A percentile compares a stretch with the other conserved stretches of the same genome.
Evolutionary conservation across 352 stramenopile genomes (phyloP).

Genomic region (Phytophthora macrochlamydospora): DNA sequence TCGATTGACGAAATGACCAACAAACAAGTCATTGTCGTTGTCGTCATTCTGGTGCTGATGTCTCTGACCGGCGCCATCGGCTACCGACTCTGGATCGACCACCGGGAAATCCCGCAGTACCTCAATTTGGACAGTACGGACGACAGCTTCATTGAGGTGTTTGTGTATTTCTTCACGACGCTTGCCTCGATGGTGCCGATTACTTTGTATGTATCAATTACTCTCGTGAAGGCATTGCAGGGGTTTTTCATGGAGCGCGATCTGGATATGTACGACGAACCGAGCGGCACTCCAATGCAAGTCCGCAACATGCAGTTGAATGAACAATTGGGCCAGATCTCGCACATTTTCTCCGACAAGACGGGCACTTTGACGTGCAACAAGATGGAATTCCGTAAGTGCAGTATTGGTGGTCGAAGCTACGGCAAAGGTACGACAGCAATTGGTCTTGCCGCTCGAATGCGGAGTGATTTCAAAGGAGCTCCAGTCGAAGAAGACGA

Average conservation of each 20-base stretch:
- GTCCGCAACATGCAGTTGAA: conserved; percentile 90
- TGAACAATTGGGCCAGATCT: conserved; percentile 91
- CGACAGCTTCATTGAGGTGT: conserved; percentile 59
- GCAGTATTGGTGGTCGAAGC: conserved; percentile 74
- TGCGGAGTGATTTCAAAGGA: conserved; percentile 70
- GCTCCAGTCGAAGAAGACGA: conserved; percentile 44
- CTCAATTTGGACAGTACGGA: conserved; percentile 37
- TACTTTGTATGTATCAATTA: conserved; percentile 89
- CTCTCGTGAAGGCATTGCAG: conserved; percentile 91
- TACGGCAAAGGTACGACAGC: conserved; percentile 88
- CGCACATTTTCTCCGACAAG: conserved; percentile 98
- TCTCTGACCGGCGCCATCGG: conserved; percentile 70
- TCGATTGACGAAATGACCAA: conserved; percentile 90
- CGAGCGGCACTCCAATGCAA: conserved; percentile 69
- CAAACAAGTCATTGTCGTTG: conserved; percentile 82
- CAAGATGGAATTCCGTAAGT: conserved; percentile 92
- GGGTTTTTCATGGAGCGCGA: conserved; percentile 86
- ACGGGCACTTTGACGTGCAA: conserved; percentile 89
- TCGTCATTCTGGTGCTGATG: conserved; percentile 74
- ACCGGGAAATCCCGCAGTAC: conserved; percentile 41
- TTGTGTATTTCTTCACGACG: conserved; percentile 88
- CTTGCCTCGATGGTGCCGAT: conserved; percentile 88
- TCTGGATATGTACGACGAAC: conserved; percentile 86
- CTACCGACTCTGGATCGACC: conserved; percentile 60
- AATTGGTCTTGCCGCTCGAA: conserved; percentile 73